These are phyloP conservation scores for Strobilomyces confusus DNA, from an alignment of 768 basidiomycete genomes.

Conservation along the genomic window DNA sequence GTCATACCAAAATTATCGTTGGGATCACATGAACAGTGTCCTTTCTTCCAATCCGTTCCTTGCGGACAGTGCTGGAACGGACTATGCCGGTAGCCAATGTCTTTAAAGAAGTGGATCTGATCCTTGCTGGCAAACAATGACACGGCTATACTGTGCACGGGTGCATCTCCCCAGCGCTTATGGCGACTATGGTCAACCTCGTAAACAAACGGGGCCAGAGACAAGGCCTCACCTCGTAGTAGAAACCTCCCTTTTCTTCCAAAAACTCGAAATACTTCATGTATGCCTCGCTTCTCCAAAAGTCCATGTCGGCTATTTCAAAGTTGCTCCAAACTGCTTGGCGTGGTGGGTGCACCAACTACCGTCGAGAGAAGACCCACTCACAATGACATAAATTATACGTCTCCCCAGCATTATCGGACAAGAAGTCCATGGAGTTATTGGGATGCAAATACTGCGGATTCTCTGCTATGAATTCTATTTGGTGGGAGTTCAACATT, in stretches of 20 bases:
- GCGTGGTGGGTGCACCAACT: neutral
- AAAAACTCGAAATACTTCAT: slow-evolving; percentile 78
- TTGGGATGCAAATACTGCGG: slow-evolving; percentile 53
- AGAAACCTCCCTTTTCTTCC: slow-evolving; percentile 80
- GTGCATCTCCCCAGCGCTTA: slow-evolving; percentile 94
- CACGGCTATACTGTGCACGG: slow-evolving; percentile 85
- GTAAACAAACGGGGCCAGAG: neutral
- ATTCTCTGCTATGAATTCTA: slow-evolving; percentile 52
- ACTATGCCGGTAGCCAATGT: slow-evolving; percentile 90
- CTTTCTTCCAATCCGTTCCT: slow-evolving; percentile 66
- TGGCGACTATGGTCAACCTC: slow-evolving; percentile 1
- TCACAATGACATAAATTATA: slow-evolving; percentile 67
- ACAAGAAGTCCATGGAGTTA: slow-evolving; percentile 63
- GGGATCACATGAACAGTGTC: slow-evolving; percentile 84
- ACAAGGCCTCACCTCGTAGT: slow-evolving; percentile 61
- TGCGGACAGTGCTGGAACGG: slow-evolving; percentile 93
- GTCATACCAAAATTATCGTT: slow-evolving; percentile 68
- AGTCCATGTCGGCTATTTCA: slow-evolving; percentile 80
- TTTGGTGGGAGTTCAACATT: slow-evolving; percentile 33
- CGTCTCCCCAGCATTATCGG: slow-evolving; percentile 58
- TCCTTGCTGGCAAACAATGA: slow-evolving; percentile 85
- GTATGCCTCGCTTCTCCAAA: slow-evolving; percentile 84
- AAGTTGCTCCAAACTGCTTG: slow-evolving; percentile 86
- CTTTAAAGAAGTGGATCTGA: slow-evolving; percentile 92
- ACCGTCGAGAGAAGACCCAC: slow-evolving; percentile 10